These are phyloP conservation scores for Colletotrichum chrysophilum DNA, from an alignment of 2,329 filamentous ascomycete species.

Conservation along the genomic window DNA sequence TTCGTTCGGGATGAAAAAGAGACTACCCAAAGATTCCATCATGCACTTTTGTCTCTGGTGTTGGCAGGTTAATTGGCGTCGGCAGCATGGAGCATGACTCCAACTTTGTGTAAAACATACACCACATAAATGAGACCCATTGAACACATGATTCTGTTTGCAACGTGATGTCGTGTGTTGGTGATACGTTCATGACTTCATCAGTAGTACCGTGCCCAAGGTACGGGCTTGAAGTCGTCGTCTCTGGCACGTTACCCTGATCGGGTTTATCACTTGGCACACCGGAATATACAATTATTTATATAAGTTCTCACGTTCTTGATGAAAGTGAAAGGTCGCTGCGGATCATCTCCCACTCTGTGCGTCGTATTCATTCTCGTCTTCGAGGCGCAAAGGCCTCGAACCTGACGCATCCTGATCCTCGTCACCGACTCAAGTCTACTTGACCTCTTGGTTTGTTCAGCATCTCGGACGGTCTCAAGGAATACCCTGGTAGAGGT, in stretches of 20 bases:
- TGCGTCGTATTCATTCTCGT: neutral
- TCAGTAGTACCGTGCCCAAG: accelerated
- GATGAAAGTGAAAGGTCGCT: too few relatives aligned
- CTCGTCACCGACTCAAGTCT: neutral
- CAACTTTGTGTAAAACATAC: conserved; percentile 21
- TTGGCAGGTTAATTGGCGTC: conserved; percentile 24
- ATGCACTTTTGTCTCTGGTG: conserved; percentile 19
- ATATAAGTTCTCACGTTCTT: neutral
- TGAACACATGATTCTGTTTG: neutral
- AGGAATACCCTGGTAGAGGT: neutral
- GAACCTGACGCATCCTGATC: too few relatives aligned
- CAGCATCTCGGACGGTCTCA: accelerated
- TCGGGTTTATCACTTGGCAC: too few relatives aligned
- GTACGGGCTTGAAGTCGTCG: neutral
- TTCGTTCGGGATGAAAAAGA: conserved; percentile 22
- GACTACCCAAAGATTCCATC: conserved; percentile 21
- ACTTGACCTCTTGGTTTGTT: neutral
- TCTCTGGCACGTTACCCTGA: neutral
- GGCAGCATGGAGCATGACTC: conserved; percentile 22
- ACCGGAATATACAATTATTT: too few relatives aligned
- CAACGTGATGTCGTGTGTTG: neutral
- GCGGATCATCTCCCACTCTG: too few relatives aligned
- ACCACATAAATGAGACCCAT: conserved; percentile 21
- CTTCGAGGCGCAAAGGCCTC: neutral
- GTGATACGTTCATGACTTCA: neutral